Base-by-base conservation (phyloP, 2,329 filamentous ascomycete genomes). In the Diaporthe eres region DNA sequence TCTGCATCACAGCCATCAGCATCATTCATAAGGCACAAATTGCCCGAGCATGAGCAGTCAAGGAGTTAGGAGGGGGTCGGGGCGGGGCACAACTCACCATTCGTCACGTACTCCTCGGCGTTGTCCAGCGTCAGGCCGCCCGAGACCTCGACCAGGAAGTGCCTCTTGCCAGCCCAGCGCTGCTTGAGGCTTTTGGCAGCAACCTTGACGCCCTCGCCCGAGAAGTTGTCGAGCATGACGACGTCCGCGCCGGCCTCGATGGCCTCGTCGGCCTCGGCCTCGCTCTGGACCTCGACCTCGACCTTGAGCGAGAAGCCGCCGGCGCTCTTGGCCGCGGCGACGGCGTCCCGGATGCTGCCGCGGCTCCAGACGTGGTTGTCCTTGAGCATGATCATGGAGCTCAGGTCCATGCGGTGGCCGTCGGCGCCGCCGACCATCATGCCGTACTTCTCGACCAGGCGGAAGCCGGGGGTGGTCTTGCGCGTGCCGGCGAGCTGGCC, bases 311-410 rank as follows among this genome's bases (percentile, higher is more conserved):
- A 92, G 85, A 98, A 99, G 0, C 97, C 97, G 12, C 92, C 96
- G 0, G 93, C 95, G 15, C 92, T 89, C 83, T 95, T 95, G 34
- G 97, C 97, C 2, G 96, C 95, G 55, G 88, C 87, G 34, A 99
- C 96, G 8, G 97, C 97, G 31, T 94, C 92, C 1, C 94, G 92
- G 84, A 99, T 98, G 82, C 94, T 94, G 37, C 93, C 93, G 72
- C 94, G 93, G 77, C 95, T 95, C 94, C 96, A 98, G 75, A 99
- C 93, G 85, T 99, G 97, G 85, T 99, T 99, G 85, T 99, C 97
- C 87, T 99, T 99, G 78, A 99, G 89, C 97, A 99, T 99, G 74
- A 96, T 96, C 97, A 99, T 98, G 78, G 93, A 91, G 83, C 92
- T 94, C 74, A 99, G 88, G 83, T 99, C 97, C 85, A 98, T 95